These are phyloP conservation scores for Heracleum sosnowskyi DNA, from an alignment of 129 eudicot species.

Conservation along the genomic window DNA sequence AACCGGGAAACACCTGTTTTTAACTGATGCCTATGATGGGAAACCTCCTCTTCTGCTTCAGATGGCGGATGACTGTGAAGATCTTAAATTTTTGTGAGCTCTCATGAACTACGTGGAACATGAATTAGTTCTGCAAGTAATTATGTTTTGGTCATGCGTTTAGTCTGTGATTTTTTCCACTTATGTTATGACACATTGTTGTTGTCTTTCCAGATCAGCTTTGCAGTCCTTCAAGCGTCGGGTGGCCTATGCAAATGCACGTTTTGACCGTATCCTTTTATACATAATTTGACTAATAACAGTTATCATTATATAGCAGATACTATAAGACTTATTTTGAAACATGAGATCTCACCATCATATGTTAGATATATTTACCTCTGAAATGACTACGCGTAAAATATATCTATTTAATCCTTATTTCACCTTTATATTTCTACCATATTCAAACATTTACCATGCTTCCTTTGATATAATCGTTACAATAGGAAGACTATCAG, in stretches of 20 bases:
- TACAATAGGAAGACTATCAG: background rate
- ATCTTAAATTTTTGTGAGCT: constrained; percentile 73
- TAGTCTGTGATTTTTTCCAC: background rate
- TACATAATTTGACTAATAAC: background rate
- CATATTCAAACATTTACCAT: background rate
- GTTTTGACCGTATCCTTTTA: constrained; percentile 81
- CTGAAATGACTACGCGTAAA: background rate
- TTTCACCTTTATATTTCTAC: background rate
- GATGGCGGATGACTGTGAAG: constrained; percentile 63
- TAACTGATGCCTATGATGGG: constrained; percentile 51
- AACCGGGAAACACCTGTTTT: constrained; percentile 81
- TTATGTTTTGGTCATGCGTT: background rate
- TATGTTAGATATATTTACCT: background rate
- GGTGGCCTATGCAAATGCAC: constrained; percentile 81
- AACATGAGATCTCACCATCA: background rate
- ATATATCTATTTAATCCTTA: background rate
- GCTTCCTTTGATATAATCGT: background rate
- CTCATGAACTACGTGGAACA: background rate
- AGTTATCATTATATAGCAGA: background rate
- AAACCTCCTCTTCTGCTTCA: constrained; percentile 81
- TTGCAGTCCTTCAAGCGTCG: constrained; percentile 77
- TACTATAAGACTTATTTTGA: background rate
- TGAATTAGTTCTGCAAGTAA: constrained; percentile 4
- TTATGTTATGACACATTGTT: background rate
- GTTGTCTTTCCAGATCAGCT: constrained; percentile 55